Percentiles rank a stretch among this genome's conserved stretches.
phyloP scores from a whole-genome alignment of 306 rosid genomes.

The Quercus aquifolioides region DNA sequence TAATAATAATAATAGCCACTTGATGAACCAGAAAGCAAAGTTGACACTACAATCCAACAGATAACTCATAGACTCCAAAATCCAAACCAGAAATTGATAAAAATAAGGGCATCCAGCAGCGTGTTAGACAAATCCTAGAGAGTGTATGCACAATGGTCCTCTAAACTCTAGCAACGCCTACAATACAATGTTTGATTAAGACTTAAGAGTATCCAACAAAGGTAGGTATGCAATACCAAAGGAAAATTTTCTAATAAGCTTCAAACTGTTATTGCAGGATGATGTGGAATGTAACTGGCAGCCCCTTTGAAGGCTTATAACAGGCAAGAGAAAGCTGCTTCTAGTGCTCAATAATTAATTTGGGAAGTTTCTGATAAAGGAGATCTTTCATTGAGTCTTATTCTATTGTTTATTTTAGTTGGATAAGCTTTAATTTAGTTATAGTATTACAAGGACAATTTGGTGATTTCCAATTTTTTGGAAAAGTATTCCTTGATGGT shows the following conservation, averaged over 20 bases:
- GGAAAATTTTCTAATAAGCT: background rate
- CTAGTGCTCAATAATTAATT: no score
- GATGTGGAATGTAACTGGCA: no score
- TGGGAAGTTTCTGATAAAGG: no score
- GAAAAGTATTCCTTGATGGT: no score
- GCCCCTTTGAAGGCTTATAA: no score
- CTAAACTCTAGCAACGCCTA: background rate
- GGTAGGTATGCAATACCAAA: background rate
- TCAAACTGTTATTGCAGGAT: background rate
- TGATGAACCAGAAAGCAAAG: slow-evolving; percentile 16
- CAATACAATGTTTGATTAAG: background rate
- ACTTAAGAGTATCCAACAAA: background rate
- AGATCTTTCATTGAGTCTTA: no score
- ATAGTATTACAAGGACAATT: no score
- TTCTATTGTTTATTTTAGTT: no score
- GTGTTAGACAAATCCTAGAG: background rate
- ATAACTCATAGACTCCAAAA: background rate
- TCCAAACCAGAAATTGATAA: background rate
- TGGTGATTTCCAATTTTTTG: no score
- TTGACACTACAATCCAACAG: background rate
- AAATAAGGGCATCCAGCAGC: background rate
- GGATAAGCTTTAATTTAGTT: no score
- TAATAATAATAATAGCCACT: background rate
- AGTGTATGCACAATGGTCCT: background rate
- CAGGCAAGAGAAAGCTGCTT: no score